These are phyloP conservation scores for Kodamaea laetipori DNA, from an alignment of 805 yeast genomes.

Conservation along the genomic window DNA sequence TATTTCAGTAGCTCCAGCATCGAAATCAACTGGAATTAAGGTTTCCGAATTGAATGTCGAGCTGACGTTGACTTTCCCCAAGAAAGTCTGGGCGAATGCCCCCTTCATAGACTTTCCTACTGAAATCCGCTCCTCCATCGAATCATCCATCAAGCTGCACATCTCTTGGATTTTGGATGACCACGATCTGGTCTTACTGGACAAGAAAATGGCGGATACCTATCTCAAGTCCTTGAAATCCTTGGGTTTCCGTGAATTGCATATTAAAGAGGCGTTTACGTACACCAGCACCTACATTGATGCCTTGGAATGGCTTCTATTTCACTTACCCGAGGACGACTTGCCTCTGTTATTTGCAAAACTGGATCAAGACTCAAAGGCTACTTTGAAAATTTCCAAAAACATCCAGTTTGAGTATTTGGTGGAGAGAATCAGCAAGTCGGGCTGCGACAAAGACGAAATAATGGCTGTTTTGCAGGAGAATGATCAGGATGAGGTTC, in stretches of 20 bases:
- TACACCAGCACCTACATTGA: constrained; percentile 55
- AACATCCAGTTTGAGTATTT: constrained; percentile 58
- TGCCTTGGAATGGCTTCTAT: constrained; percentile 73
- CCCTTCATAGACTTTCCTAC: constrained; percentile 68
- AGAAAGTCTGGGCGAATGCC: constrained; percentile 71
- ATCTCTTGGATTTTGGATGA: constrained; percentile 51
- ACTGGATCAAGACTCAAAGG: constrained; percentile 56
- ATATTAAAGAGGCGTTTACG: constrained; percentile 68
- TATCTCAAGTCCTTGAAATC: constrained; percentile 15
- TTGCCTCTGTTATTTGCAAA: constrained; percentile 68
- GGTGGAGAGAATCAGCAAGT: constrained; percentile 56
- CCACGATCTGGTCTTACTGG: constrained; percentile 11
- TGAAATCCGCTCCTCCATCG: constrained; percentile 63
- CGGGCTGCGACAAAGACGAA: constrained; percentile 73
- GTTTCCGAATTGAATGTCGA: constrained; percentile 7
- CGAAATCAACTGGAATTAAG: constrained; percentile 4
- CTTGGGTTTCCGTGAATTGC: constrained; percentile 71
- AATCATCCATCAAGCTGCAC: constrained; percentile 57
- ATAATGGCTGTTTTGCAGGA: constrained; percentile 51
- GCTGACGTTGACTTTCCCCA: constrained; percentile 35
- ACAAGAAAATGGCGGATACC: not conserved
- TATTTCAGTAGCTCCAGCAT: constrained; percentile 25
- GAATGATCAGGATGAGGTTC: constrained; percentile 46
- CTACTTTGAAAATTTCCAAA: constrained; percentile 57
- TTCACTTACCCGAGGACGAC: constrained; percentile 94